These are phyloP conservation scores for Sclerotinia glacialis DNA, from an alignment of 2,329 filamentous ascomycete genomes.

Conservation along the genomic window DNA sequence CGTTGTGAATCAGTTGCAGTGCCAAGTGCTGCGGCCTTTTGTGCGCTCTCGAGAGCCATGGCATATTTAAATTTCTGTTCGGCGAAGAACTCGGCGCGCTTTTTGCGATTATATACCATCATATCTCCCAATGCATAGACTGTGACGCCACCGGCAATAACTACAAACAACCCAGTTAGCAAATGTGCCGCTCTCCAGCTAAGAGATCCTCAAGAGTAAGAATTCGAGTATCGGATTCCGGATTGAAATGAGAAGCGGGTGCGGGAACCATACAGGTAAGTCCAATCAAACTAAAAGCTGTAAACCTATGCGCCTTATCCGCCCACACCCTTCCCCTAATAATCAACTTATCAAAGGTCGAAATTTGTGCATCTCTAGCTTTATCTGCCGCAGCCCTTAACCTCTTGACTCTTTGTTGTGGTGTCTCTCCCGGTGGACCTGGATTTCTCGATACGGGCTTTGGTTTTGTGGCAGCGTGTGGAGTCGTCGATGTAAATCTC, in stretches of 20 bases:
- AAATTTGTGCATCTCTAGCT: conserved; percentile 37
- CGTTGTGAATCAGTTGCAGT: conserved; percentile 50
- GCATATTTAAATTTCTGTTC: conserved; percentile 45
- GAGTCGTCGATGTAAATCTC: conserved; percentile 68
- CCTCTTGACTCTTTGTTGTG: conserved; percentile 40
- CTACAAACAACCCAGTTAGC: conserved; percentile 40
- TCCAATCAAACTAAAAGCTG: conserved; percentile 39
- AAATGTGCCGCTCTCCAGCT: neutral
- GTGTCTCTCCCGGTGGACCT: conserved; percentile 39
- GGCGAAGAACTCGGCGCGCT: conserved; percentile 60
- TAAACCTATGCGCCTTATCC: conserved; percentile 40
- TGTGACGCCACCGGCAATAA: conserved; percentile 58
- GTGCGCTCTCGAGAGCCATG: conserved; percentile 47
- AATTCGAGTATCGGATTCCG: neutral
- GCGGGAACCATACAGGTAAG: conserved; percentile 36
- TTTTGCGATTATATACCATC: conserved; percentile 64
- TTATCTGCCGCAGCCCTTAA: conserved; percentile 40
- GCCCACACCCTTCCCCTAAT: conserved; percentile 40
- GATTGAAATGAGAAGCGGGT: neutral
- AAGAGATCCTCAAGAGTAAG: conserved; percentile 21
- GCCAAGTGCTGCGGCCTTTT: conserved; percentile 44
- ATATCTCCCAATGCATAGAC: conserved; percentile 64
- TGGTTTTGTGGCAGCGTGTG: conserved; percentile 66
- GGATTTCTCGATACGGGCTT: conserved; percentile 25
- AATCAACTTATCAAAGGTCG: conserved; percentile 38